Percentiles rank a stretch among this genome's conserved stretches.
Evolutionary conservation across 345 rosid species (phyloP).

Genomic region (Turnera subulata): DNA sequence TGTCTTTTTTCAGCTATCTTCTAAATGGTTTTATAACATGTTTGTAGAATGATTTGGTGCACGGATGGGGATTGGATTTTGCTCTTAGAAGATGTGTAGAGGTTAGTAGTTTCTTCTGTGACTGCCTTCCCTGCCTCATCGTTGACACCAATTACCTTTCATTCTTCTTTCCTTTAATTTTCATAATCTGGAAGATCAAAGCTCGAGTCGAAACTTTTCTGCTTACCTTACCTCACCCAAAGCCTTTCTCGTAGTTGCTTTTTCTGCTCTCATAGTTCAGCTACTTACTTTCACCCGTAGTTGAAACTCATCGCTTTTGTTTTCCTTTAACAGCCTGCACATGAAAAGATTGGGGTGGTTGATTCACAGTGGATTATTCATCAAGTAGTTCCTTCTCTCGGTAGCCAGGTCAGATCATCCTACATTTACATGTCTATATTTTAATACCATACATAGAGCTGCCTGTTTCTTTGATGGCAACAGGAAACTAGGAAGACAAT

Average conservation of each 20-base stretch:
- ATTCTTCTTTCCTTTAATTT: not conserved
- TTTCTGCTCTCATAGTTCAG: not conserved
- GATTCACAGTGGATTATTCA: conserved; percentile 98
- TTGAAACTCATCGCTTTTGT: not conserved
- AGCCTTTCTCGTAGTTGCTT: too few species aligned
- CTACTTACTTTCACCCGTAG: conserved; percentile 1
- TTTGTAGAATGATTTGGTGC: conserved; percentile 35
- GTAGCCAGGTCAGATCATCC: conserved; percentile 56
- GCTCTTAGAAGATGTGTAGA: conserved; percentile 34
- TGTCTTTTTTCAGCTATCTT: not conserved
- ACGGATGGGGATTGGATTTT: conserved; percentile 39
- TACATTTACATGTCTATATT: too few species aligned
- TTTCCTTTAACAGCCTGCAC: conserved; percentile 65
- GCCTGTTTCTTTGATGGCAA: too few species aligned
- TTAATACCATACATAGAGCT: too few species aligned
- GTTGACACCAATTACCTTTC: not conserved
- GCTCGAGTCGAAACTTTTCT: not conserved
- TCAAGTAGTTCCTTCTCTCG: conserved; percentile 88
- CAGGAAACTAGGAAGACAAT: too few species aligned
- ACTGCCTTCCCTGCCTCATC: too few species aligned
- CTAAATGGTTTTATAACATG: conserved; percentile 14
- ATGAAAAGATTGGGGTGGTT: conserved; percentile 91
- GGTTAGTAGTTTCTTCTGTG: conserved; percentile 14
- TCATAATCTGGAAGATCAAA: not conserved
- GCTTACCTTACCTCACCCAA: too few species aligned